Evolutionary conservation across 768 basidiomycete species (phyloP), one percentile per base, ranked within the genome.

Genomic region (Cytidiella melzeri): DNA sequence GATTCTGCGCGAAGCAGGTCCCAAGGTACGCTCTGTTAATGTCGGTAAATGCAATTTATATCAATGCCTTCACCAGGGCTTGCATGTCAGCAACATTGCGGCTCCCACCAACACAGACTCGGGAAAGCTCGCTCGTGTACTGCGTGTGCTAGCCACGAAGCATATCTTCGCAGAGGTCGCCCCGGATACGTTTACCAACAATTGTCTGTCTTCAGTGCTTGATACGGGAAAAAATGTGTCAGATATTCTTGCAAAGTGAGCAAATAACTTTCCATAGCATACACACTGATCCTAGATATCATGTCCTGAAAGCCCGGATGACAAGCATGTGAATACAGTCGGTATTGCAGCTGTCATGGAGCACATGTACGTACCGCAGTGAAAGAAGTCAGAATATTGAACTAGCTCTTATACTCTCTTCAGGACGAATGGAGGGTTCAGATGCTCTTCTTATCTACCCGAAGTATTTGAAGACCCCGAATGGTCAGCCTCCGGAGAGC

Each of bases 41-140:
- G 7, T 2, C 28, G 20, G 45, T 30, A 24, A 15, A 13, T 38
- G 26, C 39, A 2, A 43, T 41, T 5, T 21, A 15, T 5, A 26
- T 39, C 41, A 5, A 41, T 19, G 37, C n/a, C 5, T 28, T 20
- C 43, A 24, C 25, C 18, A 62, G 61, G 64, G 63, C 2, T 50
- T 63, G 12, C 68, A 68, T 43, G 59, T 68, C 13, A 50, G 61
- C 13, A 60, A 64, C 13, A 67, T 68, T 6, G 63, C 64, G 0
- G 55, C 52, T 44, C 47, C 51, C 34, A 57, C 51, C 26, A 43
- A 43, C 10, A 50, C 59, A 28, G 56, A 64, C 30, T 49, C 61
- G 7, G 20, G 40, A 12, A 67, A 65, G 38, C 57, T 67, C 63
- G 63, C 55, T 13, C 59, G 68, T 23, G 51, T 65, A n/a, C 47